phyloP scores from a whole-genome alignment of 305 asterid genomes.

The Fraxinus paxiana region DNA sequence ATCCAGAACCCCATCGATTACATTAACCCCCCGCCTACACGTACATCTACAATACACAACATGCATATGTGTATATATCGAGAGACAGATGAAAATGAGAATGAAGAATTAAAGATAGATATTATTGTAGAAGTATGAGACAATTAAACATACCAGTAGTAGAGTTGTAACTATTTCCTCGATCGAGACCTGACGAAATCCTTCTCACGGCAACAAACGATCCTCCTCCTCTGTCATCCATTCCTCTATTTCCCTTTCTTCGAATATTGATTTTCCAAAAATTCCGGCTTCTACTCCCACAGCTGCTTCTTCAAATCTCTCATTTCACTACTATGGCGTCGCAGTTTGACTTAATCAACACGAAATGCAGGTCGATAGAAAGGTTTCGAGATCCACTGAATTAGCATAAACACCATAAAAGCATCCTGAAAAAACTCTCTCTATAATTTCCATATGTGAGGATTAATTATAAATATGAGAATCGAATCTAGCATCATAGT shows the following conservation, averaged over 20 bases:
- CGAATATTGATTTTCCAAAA: conserved; percentile 10
- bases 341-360: conserved; percentile 22
- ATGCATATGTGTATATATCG: not conserved
- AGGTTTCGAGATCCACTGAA: not conserved
- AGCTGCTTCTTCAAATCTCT: not conserved
- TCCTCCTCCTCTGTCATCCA: conserved; percentile 88
- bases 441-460: not conserved
- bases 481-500: not conserved
- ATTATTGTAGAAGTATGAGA: not conserved
- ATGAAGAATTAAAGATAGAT: not conserved
- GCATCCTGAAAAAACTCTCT: not conserved
- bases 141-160: conserved; percentile 48
- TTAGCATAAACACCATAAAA: not conserved
- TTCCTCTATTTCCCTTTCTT: conserved; percentile 24
- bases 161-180: conserved; percentile 75
- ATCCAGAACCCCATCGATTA: conserved; percentile 24
- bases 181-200: conserved; percentile 82
- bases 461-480: not conserved
- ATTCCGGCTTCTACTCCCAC: not conserved
- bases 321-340: conserved; percentile 1
- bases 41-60: not conserved
- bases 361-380: conserved; percentile 15
- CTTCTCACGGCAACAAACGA: conserved; percentile 93
- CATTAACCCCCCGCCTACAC: conserved; percentile 10
- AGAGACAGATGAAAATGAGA: not conserved